These are phyloP conservation scores for Jatropha curcas DNA, from an alignment of 345 rosid species.

Conservation along the genomic window DNA sequence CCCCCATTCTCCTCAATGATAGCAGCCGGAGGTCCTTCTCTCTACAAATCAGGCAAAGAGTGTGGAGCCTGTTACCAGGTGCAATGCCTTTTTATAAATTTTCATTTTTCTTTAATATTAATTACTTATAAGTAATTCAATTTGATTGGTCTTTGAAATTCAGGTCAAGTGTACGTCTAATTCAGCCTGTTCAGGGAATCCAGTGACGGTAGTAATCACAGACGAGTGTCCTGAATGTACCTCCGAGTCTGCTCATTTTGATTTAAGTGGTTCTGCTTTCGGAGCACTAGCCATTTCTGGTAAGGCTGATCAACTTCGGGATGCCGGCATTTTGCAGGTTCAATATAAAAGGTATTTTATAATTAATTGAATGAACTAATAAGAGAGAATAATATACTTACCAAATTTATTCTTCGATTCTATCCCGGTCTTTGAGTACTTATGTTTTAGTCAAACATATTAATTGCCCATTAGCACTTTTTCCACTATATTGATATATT, in stretches of 20 bases:
- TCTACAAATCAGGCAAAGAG: constrained; percentile 54
- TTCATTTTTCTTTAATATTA: too few species aligned
- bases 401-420: too few species aligned
- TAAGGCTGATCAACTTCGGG: constrained; percentile 47
- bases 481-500: too few species aligned
- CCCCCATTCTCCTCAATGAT: constrained; percentile 47
- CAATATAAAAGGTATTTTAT: constrained; percentile 57
- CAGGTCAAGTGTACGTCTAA: constrained; percentile 61
- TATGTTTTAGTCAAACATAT: not conserved
- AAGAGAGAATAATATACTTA: too few species aligned
- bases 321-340: constrained; percentile 54
- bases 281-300: constrained; percentile 75
- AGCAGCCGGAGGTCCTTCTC: constrained; percentile 60
- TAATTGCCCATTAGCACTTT: too few species aligned
- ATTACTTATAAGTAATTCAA: too few species aligned
- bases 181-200: constrained; percentile 60
- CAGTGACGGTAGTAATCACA: constrained; percentile 58
- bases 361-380: too few species aligned
- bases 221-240: constrained; percentile 70
- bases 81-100: too few species aligned
- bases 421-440: not conserved
- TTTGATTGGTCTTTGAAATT: not conserved
- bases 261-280: constrained; percentile 67
- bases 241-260: constrained; percentile 55
- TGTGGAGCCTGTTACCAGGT: constrained; percentile 82